Evolutionary conservation across 176 grass and related monocot species (phyloP).

Genomic region (Musa acuminata): DNA sequence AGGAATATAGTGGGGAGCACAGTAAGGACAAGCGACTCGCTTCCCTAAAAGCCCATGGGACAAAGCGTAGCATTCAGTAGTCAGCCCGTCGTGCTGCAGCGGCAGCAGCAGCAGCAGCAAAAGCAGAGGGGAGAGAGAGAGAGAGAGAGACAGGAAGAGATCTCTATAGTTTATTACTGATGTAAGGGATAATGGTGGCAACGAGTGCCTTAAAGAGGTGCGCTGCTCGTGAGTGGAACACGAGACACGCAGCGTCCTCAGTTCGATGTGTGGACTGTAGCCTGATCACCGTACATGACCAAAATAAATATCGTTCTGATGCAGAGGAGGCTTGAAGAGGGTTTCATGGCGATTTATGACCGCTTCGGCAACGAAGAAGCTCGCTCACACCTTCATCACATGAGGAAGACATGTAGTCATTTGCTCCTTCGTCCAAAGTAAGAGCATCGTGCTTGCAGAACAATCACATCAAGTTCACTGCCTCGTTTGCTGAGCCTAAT

Average conservation of each 20-base stretch:
- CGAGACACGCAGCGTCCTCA: conserved; percentile 17
- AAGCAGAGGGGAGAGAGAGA: not conserved
- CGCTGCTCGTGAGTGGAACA: conserved; percentile 33
- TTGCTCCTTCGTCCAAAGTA: no score
- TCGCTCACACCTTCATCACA: not conserved
- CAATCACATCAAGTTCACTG: no score
- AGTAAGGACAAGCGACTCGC: conserved; percentile 34
- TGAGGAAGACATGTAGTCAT: no score
- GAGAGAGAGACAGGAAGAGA: not conserved
- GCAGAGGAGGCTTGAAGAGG: not conserved
- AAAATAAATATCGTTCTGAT: conserved; percentile 1
- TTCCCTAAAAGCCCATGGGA: conserved; percentile 45
- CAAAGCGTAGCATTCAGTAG: conserved; percentile 46
- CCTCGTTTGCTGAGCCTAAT: no score
- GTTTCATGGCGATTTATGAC: not conserved
- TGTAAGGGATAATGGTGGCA: conserved; percentile 4
- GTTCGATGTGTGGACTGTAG: conserved; percentile 5
- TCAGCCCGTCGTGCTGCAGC: conserved; percentile 3
- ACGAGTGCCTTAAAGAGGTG: conserved; percentile 10
- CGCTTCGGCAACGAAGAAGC: not conserved
- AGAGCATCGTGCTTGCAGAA: no score
- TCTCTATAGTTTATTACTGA: not conserved
- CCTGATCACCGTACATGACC: not conserved
- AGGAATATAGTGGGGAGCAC: not conserved
- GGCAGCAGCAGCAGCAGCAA: not conserved